A percentile compares a stretch with the other conserved stretches of the same genome.
Conservation (phyloP, 768 basidiomycete species). For the Polyporus arcularius region DNA sequence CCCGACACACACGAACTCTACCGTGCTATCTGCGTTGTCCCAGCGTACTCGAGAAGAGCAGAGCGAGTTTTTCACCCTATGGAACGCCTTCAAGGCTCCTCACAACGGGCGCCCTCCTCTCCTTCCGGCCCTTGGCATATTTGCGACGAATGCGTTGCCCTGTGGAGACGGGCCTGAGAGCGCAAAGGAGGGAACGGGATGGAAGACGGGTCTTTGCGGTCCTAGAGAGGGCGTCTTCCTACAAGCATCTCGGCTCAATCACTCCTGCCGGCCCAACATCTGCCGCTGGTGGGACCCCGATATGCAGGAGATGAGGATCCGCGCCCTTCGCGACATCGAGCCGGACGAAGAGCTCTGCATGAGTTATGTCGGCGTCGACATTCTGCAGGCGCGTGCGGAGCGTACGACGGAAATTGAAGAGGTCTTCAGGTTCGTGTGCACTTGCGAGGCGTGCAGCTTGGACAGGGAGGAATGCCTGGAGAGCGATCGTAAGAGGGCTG, state of each 20-base stretch:
- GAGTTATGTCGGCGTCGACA: conserved; percentile 23
- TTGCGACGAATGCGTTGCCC: conserved; percentile 32
- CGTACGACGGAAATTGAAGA: conserved; percentile 12
- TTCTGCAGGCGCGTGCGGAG: conserved; percentile 21
- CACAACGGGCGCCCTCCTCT: conserved; percentile 10
- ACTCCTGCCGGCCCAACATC: conserved; percentile 34
- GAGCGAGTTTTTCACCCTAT: conserved; percentile 28
- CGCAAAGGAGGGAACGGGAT: background rate
- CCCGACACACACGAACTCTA: conserved; percentile 22
- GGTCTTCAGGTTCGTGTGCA: conserved; percentile 25
- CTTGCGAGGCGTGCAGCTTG: conserved; percentile 22
- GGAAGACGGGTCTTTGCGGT: background rate
- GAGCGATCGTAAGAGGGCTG: conserved; percentile 24
- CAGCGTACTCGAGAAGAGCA: conserved; percentile 28
- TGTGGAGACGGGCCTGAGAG: conserved; percentile 10
- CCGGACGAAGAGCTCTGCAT: conserved; percentile 31
- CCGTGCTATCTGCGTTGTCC: conserved; percentile 24
- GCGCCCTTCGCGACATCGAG: conserved; percentile 23
- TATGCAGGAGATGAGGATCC: conserved; percentile 26
- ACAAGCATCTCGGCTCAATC: conserved; percentile 31
- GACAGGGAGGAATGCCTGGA: conserved; percentile 19
- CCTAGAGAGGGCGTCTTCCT: conserved; percentile 28
- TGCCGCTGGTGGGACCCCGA: conserved; percentile 27
- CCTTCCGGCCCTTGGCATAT: conserved; percentile 30
- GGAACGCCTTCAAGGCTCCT: conserved; percentile 23